Percentiles rank a stretch among this genome's conserved stretches.
Conservation (phyloP, 352 stramenopile species). For the Globisporangium yorkense region DNA sequence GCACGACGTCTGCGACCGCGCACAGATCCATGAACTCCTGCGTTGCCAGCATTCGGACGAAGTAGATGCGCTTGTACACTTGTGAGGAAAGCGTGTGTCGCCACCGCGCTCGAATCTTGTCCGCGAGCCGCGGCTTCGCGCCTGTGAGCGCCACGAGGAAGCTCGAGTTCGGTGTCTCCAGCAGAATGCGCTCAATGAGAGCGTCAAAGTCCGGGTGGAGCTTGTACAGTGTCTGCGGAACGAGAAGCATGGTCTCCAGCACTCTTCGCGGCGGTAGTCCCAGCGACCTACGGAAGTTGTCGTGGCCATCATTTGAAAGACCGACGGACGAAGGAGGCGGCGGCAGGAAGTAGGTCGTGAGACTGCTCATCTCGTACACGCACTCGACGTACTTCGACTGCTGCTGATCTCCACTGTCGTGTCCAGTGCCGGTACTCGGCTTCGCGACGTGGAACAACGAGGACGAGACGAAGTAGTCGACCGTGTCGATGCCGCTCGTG, state of each 20-base stretch:
- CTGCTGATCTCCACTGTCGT: background rate
- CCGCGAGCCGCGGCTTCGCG: constrained; percentile 17
- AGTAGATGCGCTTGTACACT: constrained; percentile 33
- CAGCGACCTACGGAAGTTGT: constrained; percentile 9
- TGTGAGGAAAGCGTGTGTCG: constrained; percentile 11
- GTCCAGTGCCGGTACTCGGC: background rate
- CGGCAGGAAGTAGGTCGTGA: constrained; percentile 39
- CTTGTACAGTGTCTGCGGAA: constrained; percentile 71
- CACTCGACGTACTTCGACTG: constrained; percentile 39
- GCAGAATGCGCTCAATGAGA: constrained; percentile 35
- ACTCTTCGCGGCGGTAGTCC: constrained; percentile 7
- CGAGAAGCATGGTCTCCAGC: constrained; percentile 32
- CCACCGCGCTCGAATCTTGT: constrained; percentile 24
- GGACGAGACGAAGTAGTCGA: constrained; percentile 67
- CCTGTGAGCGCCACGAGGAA: constrained; percentile 38
- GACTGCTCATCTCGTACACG: constrained; percentile 46
- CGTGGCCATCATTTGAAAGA: background rate
- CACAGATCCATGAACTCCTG: constrained; percentile 38
- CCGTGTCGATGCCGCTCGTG: constrained; percentile 38
- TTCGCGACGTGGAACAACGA: constrained; percentile 25
- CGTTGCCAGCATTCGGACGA: constrained; percentile 27
- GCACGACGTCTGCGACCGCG: constrained; percentile 37
- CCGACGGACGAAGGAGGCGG: constrained; percentile 8
- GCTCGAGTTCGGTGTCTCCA: constrained; percentile 9
- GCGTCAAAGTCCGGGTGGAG: constrained; percentile 57